Conservation (phyloP, 306 rosid genomes). For the Spatholobus suberectus region DNA sequence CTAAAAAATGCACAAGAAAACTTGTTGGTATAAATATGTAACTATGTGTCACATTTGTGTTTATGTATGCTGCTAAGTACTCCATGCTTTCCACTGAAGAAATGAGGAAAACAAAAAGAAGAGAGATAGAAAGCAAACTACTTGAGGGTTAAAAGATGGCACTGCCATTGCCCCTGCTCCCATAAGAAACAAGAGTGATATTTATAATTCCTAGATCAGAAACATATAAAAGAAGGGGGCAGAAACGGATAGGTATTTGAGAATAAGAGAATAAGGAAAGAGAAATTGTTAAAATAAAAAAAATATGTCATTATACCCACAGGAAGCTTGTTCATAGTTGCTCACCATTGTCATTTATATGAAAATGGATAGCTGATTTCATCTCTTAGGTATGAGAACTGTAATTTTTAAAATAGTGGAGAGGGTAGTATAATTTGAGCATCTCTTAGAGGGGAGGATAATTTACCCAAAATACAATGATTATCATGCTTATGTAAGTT, state of each 20-base stretch:
- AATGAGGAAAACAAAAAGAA: neutral
- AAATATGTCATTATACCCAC: neutral
- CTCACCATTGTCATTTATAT: neutral
- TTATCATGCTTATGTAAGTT: neutral
- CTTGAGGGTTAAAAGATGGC: neutral
- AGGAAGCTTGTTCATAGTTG: neutral
- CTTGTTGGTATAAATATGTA: neutral
- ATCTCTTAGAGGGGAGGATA: too few relatives aligned
- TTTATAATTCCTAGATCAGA: neutral
- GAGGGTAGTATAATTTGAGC: neutral
- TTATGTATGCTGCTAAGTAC: neutral
- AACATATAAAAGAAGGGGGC: neutral
- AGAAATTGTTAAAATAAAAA: neutral
- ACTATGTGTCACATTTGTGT: neutral
- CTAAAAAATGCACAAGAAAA: neutral
- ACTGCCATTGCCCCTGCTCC: neutral
- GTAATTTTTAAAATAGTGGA: neutral
- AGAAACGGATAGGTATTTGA: neutral
- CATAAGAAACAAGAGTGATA: neutral
- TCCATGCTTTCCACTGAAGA: neutral
- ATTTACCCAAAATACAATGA: neutral
- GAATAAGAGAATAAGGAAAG: neutral
- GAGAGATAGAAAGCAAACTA: neutral
- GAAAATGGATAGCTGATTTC: neutral
- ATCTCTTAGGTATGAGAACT: neutral